Evolutionary conservation across 306 rosid species (phyloP).

Genomic region (Parietaria judaica): DNA sequence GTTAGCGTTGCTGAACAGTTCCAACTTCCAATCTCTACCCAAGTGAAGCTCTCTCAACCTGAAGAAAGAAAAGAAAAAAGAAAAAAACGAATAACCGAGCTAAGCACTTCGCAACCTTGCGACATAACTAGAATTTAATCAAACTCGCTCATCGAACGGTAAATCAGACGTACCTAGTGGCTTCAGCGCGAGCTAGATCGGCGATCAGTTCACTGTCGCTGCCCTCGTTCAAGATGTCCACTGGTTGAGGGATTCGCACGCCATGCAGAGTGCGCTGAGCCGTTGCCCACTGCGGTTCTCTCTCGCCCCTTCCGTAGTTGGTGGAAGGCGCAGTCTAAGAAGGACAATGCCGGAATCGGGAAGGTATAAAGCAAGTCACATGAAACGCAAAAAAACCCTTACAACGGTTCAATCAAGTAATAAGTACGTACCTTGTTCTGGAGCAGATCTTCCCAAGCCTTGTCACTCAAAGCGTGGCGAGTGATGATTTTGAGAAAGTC

Average conservation of each 20-base stretch:
- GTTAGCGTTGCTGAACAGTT: too few relatives aligned
- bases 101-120: too few relatives aligned
- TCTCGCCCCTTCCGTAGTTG: constrained; percentile 3
- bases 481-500: constrained; percentile 60
- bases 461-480: constrained; percentile 64
- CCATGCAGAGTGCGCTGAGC: constrained; percentile 5
- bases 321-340: background rate
- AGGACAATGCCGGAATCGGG: too few relatives aligned
- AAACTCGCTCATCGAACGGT: too few relatives aligned
- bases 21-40: too few relatives aligned
- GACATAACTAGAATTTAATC: too few relatives aligned
- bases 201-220: background rate
- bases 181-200: constrained; percentile 1
- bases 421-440: background rate
- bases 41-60: too few relatives aligned
- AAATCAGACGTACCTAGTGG: background rate
- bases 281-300: constrained; percentile 2
- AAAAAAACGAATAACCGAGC: too few relatives aligned
- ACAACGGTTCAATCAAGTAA: background rate
- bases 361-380: too few relatives aligned
- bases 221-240: background rate
- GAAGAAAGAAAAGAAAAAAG: too few relatives aligned
- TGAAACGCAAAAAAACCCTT: background rate
- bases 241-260: background rate
- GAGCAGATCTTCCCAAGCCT: constrained; percentile 67